Evolutionary conservation across 352 stramenopile genomes (phyloP).

Genomic region (Phytophthora cryptogea): DNA sequence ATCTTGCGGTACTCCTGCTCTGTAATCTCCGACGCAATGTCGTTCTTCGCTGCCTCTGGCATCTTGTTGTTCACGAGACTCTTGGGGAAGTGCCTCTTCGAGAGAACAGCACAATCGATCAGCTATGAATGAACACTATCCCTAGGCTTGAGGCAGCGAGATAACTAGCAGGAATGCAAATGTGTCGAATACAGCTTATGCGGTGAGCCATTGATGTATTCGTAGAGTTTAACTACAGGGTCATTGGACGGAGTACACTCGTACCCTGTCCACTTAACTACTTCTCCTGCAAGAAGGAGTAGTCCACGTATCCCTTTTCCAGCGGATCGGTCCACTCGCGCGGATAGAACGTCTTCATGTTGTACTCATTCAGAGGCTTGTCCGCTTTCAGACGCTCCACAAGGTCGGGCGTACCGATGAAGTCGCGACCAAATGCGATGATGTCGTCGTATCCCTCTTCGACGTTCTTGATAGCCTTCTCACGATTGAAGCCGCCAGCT

Average conservation of each 20-base stretch:
- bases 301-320: slow-evolving; percentile 33
- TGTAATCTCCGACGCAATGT: slow-evolving; percentile 53
- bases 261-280: background rate
- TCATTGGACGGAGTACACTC: background rate
- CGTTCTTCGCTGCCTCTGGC: slow-evolving; percentile 56
- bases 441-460: slow-evolving; percentile 37
- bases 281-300: slow-evolving; percentile 21
- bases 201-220: background rate
- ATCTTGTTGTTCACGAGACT: slow-evolving; percentile 32
- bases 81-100: slow-evolving; percentile 19
- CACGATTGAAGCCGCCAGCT: slow-evolving; percentile 34
- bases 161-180: background rate
- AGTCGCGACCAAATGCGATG: slow-evolving; percentile 53
- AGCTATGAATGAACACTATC: background rate
- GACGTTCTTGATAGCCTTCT: slow-evolving; percentile 37
- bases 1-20: slow-evolving; percentile 87
- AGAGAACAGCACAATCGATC: background rate
- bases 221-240: background rate
- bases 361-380: slow-evolving; percentile 41
- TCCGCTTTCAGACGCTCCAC: slow-evolving; percentile 40
- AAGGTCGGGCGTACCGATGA: slow-evolving; percentile 61
- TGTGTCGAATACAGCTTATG: too few species aligned
- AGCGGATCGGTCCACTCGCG: slow-evolving; percentile 8
- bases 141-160: background rate
- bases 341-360: slow-evolving; percentile 34